These are phyloP conservation scores for Schwanniomyces pseudopolymorphus DNA, from an alignment of 805 yeast genomes.

Conservation along the genomic window DNA sequence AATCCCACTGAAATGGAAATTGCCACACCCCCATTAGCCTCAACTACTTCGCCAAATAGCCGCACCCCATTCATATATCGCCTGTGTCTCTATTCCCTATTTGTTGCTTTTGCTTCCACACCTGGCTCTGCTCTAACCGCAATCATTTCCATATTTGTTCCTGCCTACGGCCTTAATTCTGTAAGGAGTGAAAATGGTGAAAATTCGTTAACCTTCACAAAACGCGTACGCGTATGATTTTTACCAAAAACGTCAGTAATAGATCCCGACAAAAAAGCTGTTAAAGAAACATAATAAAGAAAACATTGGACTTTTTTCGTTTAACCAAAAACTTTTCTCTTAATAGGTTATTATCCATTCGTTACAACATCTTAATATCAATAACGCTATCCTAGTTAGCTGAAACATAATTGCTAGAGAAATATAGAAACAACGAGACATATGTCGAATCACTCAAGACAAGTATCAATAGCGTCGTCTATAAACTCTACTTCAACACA, in stretches of 20 bases:
- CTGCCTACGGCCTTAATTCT: not conserved
- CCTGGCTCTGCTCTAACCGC: not conserved
- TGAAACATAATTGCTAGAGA: not conserved
- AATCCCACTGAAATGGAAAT: no score
- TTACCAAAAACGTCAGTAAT: conserved; percentile 1
- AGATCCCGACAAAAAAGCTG: not conserved
- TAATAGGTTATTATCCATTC: not conserved
- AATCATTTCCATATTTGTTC: not conserved
- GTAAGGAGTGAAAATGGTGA: conserved; percentile 2
- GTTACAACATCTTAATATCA: not conserved
- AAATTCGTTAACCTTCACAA: not conserved
- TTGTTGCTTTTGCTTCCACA: not conserved
- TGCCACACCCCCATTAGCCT: no score
- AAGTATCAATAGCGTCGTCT: conserved; percentile 59
- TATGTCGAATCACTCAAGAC: conserved; percentile 51
- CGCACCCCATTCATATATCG: no score
- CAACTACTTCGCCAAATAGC: no score
- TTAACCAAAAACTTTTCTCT: not conserved
- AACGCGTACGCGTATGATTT: conserved; percentile 2
- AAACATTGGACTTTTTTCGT: not conserved
- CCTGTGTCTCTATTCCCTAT: not conserved
- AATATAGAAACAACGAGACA: not conserved
- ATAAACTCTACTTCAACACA: conserved; percentile 46
- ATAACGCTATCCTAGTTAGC: not conserved
- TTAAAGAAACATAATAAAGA: not conserved